These are phyloP conservation scores for Proteromonas lacertae DNA, from an alignment of 352 stramenopile species.

Conservation along the genomic window DNA sequence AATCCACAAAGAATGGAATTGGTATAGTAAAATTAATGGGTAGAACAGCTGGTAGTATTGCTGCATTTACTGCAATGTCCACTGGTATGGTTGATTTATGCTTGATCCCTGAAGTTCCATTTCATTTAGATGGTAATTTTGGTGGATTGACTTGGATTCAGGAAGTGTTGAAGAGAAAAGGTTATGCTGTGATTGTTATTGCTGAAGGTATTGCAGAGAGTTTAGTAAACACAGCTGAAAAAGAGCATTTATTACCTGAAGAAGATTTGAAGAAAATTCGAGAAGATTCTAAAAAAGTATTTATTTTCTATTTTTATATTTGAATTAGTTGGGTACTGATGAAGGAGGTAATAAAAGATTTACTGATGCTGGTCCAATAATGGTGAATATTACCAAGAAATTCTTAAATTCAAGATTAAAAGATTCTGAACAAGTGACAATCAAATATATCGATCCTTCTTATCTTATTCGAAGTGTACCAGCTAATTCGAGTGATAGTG, in stretches of 20 bases:
- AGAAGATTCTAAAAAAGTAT: not conserved
- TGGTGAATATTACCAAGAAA: slow-evolving; percentile 67
- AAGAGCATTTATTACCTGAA: slow-evolving; percentile 57
- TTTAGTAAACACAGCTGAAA: slow-evolving; percentile 45
- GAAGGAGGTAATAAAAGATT: no score
- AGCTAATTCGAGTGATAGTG: slow-evolving; percentile 53
- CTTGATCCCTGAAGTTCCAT: slow-evolving; percentile 75
- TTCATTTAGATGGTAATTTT: slow-evolving; percentile 47
- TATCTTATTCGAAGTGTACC: slow-evolving; percentile 79
- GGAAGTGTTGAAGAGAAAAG: slow-evolving; percentile 26
- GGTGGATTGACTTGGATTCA: slow-evolving; percentile 14
- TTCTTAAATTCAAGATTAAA: no score
- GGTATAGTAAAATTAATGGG: slow-evolving; percentile 97
- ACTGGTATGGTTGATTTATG: slow-evolving; percentile 89
- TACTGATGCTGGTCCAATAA: not conserved
- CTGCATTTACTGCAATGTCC: slow-evolving; percentile 68
- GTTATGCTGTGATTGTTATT: slow-evolving; percentile 83
- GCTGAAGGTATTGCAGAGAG: slow-evolving; percentile 80
- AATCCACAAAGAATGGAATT: slow-evolving; percentile 70
- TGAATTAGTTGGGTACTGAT: no score
- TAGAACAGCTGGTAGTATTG: slow-evolving; percentile 76
- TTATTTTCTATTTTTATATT: no score
- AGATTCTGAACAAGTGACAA: slow-evolving; percentile 36
- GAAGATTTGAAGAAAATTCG: slow-evolving; percentile 12
- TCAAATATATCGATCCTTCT: slow-evolving; percentile 90